Evolutionary conservation across 1,139 yeast species (phyloP).

Genomic region (Debaryomyces singareniensis): DNA sequence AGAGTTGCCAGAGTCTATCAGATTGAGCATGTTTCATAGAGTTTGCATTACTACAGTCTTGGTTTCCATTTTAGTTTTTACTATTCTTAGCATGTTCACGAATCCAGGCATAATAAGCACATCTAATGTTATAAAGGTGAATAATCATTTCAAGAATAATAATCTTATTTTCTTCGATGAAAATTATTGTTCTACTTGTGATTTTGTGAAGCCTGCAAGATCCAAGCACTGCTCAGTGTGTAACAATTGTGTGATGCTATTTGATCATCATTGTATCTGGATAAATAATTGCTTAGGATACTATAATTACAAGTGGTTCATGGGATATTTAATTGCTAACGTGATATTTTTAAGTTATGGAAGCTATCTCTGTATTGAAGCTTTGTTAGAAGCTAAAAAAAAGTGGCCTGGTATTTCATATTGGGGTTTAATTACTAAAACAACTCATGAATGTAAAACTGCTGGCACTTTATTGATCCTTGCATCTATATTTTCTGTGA

Average conservation of each 20-base stretch:
- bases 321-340: conserved; percentile 54
- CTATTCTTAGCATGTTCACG: conserved; percentile 37
- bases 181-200: conserved; percentile 51
- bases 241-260: conserved; percentile 55
- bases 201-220: conserved; percentile 69
- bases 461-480: conserved; percentile 50
- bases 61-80: conserved; percentile 26
- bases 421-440: conserved; percentile 22
- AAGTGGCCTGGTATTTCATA: conserved; percentile 10
- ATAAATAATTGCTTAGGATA: conserved; percentile 84
- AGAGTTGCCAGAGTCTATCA: conserved; percentile 13
- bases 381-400: not conserved
- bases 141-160: conserved; percentile 36
- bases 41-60: conserved; percentile 25
- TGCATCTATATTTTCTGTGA: conserved; percentile 45
- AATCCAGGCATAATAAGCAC: conserved; percentile 47
- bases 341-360: conserved; percentile 59
- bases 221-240: conserved; percentile 86
- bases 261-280: conserved; percentile 97
- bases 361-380: conserved; percentile 28
- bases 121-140: conserved; percentile 13
- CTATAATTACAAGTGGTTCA: conserved; percentile 67
- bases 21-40: conserved; percentile 8
- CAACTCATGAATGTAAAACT: conserved; percentile 30
- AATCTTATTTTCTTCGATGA: conserved; percentile 50